Base-by-base conservation (phyloP, 2,329 filamentous ascomycete genomes). In the Colletotrichum trifolii region DNA sequence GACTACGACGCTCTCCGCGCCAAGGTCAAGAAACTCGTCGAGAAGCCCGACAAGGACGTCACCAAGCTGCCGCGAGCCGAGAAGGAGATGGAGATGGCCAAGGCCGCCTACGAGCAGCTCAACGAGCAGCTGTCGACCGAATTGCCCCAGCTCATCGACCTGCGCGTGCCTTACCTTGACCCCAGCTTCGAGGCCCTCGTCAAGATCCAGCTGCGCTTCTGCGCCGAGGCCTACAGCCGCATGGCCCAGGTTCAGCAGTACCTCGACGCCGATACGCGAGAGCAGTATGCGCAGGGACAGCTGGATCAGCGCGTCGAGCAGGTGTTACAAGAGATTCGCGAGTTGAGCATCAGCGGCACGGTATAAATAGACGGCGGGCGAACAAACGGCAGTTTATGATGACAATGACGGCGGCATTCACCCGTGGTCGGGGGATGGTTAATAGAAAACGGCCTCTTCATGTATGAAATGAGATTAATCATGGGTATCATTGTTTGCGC, bases 201-300 rank as follows among this genome's bases (percentile, higher is more conserved):
- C 77, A 99, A 99, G 85, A 99, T 99, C 71, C 96, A 99, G 82
- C 79, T 99, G 73, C 87, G 96, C 42, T 99, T 99, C 83, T 99
- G 96, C 74, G 96, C 96, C 8, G 96, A 99, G 81, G 96, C 96
- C 2, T 99, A 99, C 79, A 94, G 90, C 67, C 87, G 96, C 52
- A 99, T 99, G 96, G 96, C 96, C 34, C 96, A 99, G 82, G 96
- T 99, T 62, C 96, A 99, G 82, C 96, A 99, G 81, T 98, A 97
- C 77, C 85, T 99, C 38, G 96, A 98, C 76, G 91, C 95, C 36
- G 94, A 97, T 74, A 98, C 95, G 56, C 87, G 96, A 77, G 96
- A 99, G 70, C 92, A 97, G 79, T 99, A 99, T 78, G 96, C 96
- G 2, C 89, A 94, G 72, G 96, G 96, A 34, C 92, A 97, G 70